phyloP scores from a whole-genome alignment of 2,329 filamentous ascomycete species.

The Rachicladosporium sp. region DNA sequence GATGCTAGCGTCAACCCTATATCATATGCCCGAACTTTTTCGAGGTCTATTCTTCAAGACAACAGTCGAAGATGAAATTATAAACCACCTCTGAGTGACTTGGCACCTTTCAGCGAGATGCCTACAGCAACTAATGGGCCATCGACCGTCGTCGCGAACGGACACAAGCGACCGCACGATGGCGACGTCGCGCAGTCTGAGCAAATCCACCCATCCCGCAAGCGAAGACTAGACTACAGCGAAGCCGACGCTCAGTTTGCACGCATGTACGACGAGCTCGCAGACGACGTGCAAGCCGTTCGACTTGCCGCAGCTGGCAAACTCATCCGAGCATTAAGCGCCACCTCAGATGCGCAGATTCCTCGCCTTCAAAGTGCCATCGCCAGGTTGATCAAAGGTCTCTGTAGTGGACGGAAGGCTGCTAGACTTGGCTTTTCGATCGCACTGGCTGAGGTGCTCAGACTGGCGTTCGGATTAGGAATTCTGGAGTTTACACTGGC shows the following conservation, averaged over 20 bases:
- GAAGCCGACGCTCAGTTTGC: constrained; percentile 31
- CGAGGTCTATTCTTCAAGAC: too few species aligned
- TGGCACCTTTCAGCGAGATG: too few species aligned
- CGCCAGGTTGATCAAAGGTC: constrained; percentile 59
- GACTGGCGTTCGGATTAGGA: constrained; percentile 42
- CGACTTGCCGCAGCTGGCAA: constrained; percentile 34
- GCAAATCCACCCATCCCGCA: constrained; percentile 19
- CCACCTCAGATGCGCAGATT: constrained; percentile 24
- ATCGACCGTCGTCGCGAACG: constrained; percentile 10
- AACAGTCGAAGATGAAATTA: too few species aligned
- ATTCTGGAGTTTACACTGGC: constrained; percentile 17
- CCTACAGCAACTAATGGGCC: too few species aligned
- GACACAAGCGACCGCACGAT: constrained; percentile 13
- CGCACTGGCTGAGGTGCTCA: constrained; percentile 69
- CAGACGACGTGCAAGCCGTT: constrained; percentile 32
- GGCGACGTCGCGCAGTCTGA: constrained; percentile 9
- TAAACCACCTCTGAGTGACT: too few species aligned
- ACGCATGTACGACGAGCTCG: constrained; percentile 34
- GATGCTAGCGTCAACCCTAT: too few species aligned
- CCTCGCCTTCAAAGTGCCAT: constrained; percentile 29
- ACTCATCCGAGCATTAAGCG: constrained; percentile 30
- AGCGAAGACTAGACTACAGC: constrained; percentile 23
- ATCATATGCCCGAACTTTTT: too few species aligned
- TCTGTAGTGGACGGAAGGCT: constrained; percentile 81
- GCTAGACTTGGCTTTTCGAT: constrained; percentile 82